These are phyloP conservation scores for Eucalyptus brandiana DNA, from an alignment of 345 rosid species.

Conservation along the genomic window DNA sequence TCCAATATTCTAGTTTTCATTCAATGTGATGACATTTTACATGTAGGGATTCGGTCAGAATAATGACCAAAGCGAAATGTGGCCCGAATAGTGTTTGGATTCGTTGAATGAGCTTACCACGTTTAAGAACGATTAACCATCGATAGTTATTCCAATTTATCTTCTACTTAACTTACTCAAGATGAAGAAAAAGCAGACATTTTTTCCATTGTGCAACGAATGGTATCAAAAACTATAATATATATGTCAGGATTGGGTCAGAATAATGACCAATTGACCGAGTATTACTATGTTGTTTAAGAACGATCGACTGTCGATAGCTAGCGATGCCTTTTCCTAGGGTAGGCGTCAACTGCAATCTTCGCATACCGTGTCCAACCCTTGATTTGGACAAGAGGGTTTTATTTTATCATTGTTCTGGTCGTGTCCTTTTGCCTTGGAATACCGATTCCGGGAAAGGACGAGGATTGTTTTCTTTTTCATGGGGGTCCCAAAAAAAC, in stretches of 20 bases:
- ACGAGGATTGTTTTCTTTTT: background rate
- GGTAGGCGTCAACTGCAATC: background rate
- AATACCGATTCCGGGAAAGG: background rate
- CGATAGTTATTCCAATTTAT: background rate
- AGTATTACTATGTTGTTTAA: background rate
- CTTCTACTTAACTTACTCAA: background rate
- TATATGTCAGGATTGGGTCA: background rate
- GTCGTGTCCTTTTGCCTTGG: background rate
- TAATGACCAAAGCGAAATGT: background rate
- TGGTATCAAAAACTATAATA: background rate
- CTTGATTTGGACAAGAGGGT: background rate
- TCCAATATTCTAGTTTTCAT: background rate
- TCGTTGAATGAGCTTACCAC: background rate
- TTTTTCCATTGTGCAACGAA: background rate
- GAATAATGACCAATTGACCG: background rate
- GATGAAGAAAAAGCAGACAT: background rate
- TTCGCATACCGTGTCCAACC: background rate
- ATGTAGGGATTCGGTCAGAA: background rate
- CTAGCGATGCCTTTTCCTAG: background rate
- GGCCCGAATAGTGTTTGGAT: background rate
- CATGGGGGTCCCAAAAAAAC: background rate
- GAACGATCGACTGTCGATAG: background rate
- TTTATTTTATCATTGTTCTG: background rate
- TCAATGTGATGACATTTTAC: background rate
- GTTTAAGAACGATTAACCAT: background rate